phyloP scores from a whole-genome alignment of 495 filamentous ascomycete genomes.

The Cercophora sp. region DNA sequence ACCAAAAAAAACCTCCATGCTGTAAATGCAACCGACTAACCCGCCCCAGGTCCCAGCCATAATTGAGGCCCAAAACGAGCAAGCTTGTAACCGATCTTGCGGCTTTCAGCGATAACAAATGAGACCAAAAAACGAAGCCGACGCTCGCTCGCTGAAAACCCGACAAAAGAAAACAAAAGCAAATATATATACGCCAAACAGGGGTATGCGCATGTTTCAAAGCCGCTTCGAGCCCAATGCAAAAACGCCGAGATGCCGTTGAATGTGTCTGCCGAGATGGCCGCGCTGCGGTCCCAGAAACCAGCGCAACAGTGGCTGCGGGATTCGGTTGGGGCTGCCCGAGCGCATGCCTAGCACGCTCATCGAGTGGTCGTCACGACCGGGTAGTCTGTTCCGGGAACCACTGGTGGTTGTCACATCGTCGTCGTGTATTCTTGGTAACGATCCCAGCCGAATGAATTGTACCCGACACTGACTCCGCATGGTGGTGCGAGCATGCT shows the following conservation, averaged over 20 bases:
- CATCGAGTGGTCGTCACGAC: constrained; percentile 37
- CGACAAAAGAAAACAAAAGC: constrained; percentile 24
- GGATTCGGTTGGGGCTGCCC: too few species aligned
- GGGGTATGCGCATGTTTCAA: constrained; percentile 25
- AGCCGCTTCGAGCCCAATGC: constrained; percentile 37
- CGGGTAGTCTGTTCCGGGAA: constrained; percentile 34
- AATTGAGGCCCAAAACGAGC: constrained; percentile 33
- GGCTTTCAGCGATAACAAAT: constrained; percentile 33
- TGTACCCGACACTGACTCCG: constrained; percentile 70
- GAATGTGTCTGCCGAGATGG: constrained; percentile 15
- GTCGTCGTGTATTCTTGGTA: constrained; percentile 59
- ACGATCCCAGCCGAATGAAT: constrained; percentile 73
- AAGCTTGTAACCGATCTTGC: constrained; percentile 40
- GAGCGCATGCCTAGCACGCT: constrained; percentile 11
- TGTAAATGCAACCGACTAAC: constrained; percentile 47
- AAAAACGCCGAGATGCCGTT: constrained; percentile 39
- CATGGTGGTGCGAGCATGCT: constrained; percentile 87
- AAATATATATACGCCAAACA: constrained; percentile 18
- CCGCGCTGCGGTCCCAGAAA: constrained; percentile 9
- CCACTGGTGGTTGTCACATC: constrained; percentile 57
- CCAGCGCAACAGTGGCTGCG: too few species aligned
- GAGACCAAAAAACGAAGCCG: constrained; percentile 23
- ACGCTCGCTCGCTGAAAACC: constrained; percentile 40
- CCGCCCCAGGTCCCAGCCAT: constrained; percentile 46
- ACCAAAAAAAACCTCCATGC: constrained; percentile 29